Evolutionary conservation across 257 asterid species (phyloP).

Genomic region (Petunia secreta): DNA sequence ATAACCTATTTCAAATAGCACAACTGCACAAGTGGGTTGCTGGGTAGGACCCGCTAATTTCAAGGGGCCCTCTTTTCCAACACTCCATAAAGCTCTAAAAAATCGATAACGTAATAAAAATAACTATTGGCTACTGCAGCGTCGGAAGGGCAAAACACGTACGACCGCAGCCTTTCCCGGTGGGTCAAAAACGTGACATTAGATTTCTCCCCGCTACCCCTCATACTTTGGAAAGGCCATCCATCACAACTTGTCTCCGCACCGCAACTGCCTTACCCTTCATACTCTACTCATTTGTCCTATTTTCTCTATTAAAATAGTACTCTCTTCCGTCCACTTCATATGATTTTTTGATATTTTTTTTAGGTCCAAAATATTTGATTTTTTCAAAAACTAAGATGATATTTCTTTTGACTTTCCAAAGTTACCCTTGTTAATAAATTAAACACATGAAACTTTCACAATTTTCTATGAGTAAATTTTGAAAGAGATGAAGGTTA

Average conservation of each 20-base stretch:
- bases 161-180: not conserved
- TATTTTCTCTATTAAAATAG: not conserved
- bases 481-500: too few species aligned
- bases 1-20: too few species aligned
- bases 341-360: too few species aligned
- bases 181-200: not conserved
- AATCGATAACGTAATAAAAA: not conserved
- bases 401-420: too few species aligned
- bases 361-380: too few species aligned
- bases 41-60: not conserved
- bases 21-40: not conserved
- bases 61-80: not conserved
- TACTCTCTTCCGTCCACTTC: not conserved
- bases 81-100: not conserved
- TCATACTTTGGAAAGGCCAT: constrained; percentile 21
- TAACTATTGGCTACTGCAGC: constrained; percentile 8
- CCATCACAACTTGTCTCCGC: constrained; percentile 7
- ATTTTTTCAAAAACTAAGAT: too few species aligned
- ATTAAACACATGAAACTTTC: too few species aligned
- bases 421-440: too few species aligned
- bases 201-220: not conserved
- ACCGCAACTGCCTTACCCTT: constrained; percentile 19
- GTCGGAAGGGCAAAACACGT: not conserved
- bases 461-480: too few species aligned
- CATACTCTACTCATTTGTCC: not conserved